Base-by-base conservation (phyloP, 2,329 filamentous ascomycete species). In the Trematosphaeria pertusa region DNA sequence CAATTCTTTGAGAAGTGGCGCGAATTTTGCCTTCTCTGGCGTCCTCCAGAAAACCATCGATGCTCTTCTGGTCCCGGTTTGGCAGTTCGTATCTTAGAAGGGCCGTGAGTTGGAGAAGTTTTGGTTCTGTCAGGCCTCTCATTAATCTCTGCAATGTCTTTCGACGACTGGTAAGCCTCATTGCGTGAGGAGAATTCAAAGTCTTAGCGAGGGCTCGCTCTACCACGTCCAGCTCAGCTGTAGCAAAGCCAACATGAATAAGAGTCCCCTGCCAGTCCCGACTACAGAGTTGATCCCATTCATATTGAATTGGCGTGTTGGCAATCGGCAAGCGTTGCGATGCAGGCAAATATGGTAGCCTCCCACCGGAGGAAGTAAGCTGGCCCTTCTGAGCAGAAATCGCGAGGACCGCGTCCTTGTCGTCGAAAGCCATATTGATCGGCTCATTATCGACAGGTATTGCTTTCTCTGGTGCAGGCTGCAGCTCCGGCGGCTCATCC, bases 211-310 rank as follows among this genome's bases (percentile, higher is more conserved):
- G 34, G 1, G 40, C 50, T 15, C 37, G 44, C 33, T 67, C 46
- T 2, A 71, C 60, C 7, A 48, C 17, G 10, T 48, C 43, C 4
- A 71, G 21, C 40, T 73, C 70, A 26, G 41, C 46, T 2, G 51
- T 21, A 11, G 54, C 59, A 28, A 73, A 69, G 28, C 71, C 69
- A 1, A 71, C 60, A 35, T 73, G 70, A 11, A 72, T 17, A 2
- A 65, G 19, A 14, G 47, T 40, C 0, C 67, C 62, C 48, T 67
- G 58, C 69, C 69, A 72, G 2, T 53, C 36, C 2, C 57, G 55
- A 20, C 62, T 52, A 2, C 30, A 37, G 1, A 54, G 21, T 32
- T 58, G 55, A 28, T 69, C 56, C 67, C 68, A 72, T 1, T 58
- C 52, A 15, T 51, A 58, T 5, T 45, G 43, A n/a, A 28, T 11